Base-by-base conservation (phyloP, 441 rosid species). In the Erodium trifolium region DNA sequence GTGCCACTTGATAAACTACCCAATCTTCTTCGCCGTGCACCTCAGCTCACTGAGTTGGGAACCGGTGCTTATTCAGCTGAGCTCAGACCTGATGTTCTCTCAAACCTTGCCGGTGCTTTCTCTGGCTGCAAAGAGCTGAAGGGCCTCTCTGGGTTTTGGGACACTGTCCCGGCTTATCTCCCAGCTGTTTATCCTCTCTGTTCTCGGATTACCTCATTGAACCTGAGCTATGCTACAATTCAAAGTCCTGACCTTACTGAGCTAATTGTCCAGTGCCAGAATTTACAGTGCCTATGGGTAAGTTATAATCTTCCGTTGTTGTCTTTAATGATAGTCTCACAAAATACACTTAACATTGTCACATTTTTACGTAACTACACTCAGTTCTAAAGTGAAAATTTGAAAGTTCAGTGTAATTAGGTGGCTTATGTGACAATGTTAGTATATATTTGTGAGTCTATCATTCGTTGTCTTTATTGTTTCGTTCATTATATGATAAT, bases 221-320 rank as follows among this genome's bases (percentile, higher is more conserved):
- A 93, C 77, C 84, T 93, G 60, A 93, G 99, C 70, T 93, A 91
- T 68, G 91, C 96, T 4, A 81, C 92, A 23, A 73, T 91, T 73
- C 85, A 72, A 41, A 86, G 90, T 12, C 71, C 67, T 73, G 87
- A 87, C 39, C 89, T 88, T 18, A 84, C 81, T 3, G 83, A 82
- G 72, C 82, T 91, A 65, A 78, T 91, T 77, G 82, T 77, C 27
- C 81, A 75, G 68, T 93, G 96, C 81, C 69, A 70, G 72, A 88
- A 83, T 68, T 91, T 93, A 55, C 91, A 93, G 77, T 82, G 88
- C 45, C 71, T 93, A 73, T 93, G 93, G 99, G 97, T 93, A 80
- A 31, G 34, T 31, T 31, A 1, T 31, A 31, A 31, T 31, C 34
- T 31, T 31, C 34, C 4, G 34, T 31, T 3, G 4, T 31, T 31